Evolutionary conservation across 106 monocot genomes (phyloP), one percentile per base, ranked within the genome.

Genomic region (Dendrobium nobile): DNA sequence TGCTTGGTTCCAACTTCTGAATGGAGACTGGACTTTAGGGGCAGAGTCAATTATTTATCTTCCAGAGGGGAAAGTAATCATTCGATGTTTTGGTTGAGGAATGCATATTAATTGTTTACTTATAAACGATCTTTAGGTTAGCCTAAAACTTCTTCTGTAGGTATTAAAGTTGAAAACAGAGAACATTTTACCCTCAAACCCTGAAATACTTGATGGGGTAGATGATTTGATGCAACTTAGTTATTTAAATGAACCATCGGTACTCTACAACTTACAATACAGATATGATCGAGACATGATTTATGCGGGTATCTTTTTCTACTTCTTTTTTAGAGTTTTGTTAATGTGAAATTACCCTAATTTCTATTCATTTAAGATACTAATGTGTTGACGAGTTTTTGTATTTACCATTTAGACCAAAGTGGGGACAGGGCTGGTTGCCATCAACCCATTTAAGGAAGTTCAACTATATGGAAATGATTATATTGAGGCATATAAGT

Each of bases 171-270:
- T 28, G 28, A 28, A 28, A 28, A 28, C 28, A 28, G 28, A 28
- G 28, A 28, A 0, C 28, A 28, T 28, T 28, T 28, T 28, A 28
- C 28, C 88, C 70, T 90, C 94, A 85, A 98, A 98, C 74, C 97
- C 97, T n/a, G 90, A 89, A 72, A 98, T 98, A 79, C 92, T 98
- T 81, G 89, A 98, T 76, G 97, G 97, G 27, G 92, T 92, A 65
- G 94, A 98, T 81, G 94, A 98, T 85, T 89, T 98, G 37, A 92
- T 98, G 97, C 94, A 98, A 78, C 92, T 98, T 54, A 98, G 97
- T 85, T 98, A 98, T 86, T 85, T 98, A 84, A 81, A 92, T 84
- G 97, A 98, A 81, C 97, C 97, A 75, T 94, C 97, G 15, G 94
- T 98, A 4, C 80, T 98, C 43, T 88, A 89, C 84, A 94, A 98